These are phyloP conservation scores for Hypoxylon sp. DNA, from an alignment of 2,329 filamentous ascomycete species.

Conservation along the genomic window DNA sequence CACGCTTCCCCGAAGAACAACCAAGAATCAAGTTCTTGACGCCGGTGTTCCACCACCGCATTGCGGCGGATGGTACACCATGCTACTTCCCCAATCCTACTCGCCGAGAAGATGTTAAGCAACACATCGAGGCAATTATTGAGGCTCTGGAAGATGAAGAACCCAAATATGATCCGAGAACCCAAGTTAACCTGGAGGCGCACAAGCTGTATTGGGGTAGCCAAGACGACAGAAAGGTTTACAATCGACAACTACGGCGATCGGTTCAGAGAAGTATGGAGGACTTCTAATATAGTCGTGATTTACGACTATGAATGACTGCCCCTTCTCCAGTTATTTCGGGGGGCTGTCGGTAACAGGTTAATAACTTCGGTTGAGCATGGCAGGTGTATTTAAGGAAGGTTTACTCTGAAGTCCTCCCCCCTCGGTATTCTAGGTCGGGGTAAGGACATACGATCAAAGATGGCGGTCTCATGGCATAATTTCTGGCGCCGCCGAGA, in stretches of 20 bases:
- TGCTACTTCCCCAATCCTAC: constrained; percentile 80
- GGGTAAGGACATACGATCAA: constrained; percentile 8
- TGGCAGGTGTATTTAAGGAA: constrained; percentile 29
- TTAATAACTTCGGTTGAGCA: constrained; percentile 16
- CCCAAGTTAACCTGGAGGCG: constrained; percentile 87
- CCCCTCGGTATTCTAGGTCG: constrained; percentile 9
- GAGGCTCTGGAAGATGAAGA: constrained; percentile 87
- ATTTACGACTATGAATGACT: constrained; percentile 15
- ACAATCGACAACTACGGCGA: constrained; percentile 84
- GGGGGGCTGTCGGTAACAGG: constrained; percentile 14
- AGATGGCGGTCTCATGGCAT: constrained; percentile 37
- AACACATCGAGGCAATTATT: constrained; percentile 88
- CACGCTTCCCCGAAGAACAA: constrained; percentile 88
- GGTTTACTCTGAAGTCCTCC: constrained; percentile 10
- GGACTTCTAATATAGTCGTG: constrained; percentile 57
- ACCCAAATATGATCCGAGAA: constrained; percentile 90
- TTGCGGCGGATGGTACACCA: constrained; percentile 83
- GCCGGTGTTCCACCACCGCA: constrained; percentile 87
- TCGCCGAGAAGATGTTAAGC: constrained; percentile 80
- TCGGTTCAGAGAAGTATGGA: constrained; percentile 80
- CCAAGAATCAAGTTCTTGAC: constrained; percentile 87
- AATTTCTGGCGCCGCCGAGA: constrained; percentile 28
- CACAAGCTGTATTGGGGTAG: constrained; percentile 89
- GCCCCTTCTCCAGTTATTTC: constrained; percentile 17
- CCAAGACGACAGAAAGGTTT: constrained; percentile 83